Base-by-base conservation (phyloP, 208 protist genomes). In the Acanthamoeba comandoni region DNA sequence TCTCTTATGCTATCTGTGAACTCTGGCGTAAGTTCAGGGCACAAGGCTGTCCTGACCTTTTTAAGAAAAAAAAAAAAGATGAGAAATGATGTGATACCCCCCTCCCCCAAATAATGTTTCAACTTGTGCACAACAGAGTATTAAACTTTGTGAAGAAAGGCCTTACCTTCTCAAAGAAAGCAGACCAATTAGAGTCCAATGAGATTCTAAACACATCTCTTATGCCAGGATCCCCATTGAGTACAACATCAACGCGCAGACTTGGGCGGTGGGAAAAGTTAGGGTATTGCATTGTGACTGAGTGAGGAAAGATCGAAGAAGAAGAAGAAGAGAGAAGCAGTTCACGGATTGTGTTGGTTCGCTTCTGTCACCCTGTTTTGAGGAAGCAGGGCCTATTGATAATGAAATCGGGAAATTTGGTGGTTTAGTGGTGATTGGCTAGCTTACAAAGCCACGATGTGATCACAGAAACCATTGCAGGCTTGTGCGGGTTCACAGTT, bases 11-110 rank as follows among this genome's bases (percentile, higher is more conserved):
- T 49, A 5, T 77, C 67, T 35, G 67, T 77, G 24, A 39, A 39
- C 67, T 77, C 67, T 31, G 67, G 67, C 0, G 29, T 77, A n/a
- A 77, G 67, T 39, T 77, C 67, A n/a, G 67, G 67, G 26, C 67
- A 77, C 29, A 77, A 35, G 19, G 67, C 26, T 0, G 29, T n/a
- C 22, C 22, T 31, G 24, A 77, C 67, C 67, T 77, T n/a, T 77
- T 24, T n/a, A n/a, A n/a, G n/a, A 35, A 49, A n/a, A 48, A n/a
- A 77, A n/a, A 8, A 3, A 31, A 7, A 60, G 22, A 77, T n/a
- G 43, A n/a, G n/a, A 65, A 65, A 65, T 43, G 22, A 26, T 26
- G 24, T 26, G 22, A 65, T 4, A 65, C 4, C 24, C 58, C 58
- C n/a, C 58, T 26, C n/a, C 58, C 58, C 58, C n/a, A 26, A 22